Conservation (phyloP, 768 basidiomycete species). For the Clitopilus hobsonii region DNA sequence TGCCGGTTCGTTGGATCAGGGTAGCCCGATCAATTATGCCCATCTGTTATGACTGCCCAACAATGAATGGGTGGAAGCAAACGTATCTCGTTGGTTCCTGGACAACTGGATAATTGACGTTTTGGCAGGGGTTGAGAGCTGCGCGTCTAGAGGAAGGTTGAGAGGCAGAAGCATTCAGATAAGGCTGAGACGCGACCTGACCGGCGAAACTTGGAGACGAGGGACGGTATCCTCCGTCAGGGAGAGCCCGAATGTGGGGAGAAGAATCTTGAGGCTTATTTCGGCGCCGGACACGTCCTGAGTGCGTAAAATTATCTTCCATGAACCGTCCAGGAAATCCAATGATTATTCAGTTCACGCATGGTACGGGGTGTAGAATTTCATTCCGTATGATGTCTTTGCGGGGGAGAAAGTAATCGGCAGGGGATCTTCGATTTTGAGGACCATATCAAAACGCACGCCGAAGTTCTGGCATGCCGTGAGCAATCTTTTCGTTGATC, state of each 20-base stretch:
- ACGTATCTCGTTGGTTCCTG: background rate
- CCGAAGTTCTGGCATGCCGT: background rate
- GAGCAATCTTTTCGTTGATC: background rate
- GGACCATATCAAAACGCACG: background rate
- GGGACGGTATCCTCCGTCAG: too few species aligned
- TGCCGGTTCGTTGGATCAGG: background rate
- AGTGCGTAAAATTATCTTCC: background rate
- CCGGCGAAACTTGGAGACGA: background rate
- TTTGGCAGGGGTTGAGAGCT: background rate
- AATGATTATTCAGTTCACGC: background rate
- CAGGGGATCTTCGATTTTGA: background rate
- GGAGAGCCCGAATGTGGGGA: too few species aligned
- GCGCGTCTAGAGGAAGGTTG: background rate
- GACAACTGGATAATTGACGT: background rate
- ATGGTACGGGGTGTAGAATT: background rate
- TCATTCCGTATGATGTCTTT: background rate
- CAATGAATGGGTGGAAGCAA: background rate
- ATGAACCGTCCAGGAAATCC: background rate
- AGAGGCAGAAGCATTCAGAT: background rate
- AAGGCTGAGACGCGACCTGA: background rate
- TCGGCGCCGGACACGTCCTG: background rate
- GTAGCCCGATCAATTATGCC: background rate
- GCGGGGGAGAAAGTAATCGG: background rate
- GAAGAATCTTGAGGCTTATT: background rate
- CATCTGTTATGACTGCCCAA: background rate